Conservation (phyloP, 352 stramenopile genomes). For the Pythium volutum region DNA sequence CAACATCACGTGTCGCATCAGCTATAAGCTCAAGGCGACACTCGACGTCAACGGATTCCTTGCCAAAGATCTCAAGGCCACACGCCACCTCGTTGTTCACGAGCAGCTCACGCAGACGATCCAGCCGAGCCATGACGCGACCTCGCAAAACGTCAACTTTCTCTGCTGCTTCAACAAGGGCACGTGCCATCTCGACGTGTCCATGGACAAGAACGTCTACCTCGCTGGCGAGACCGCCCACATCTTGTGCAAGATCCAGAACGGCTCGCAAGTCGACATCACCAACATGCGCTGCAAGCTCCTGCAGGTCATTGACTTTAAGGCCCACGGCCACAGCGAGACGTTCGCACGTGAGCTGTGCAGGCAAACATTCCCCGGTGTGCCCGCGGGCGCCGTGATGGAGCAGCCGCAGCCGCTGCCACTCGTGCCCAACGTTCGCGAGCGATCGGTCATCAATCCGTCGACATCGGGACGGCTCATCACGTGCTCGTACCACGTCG, state of each 20-base stretch:
- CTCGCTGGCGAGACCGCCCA: slow-evolving; percentile 27
- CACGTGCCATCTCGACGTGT: slow-evolving; percentile 29
- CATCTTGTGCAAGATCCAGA: slow-evolving; percentile 38
- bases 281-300: slow-evolving; percentile 30
- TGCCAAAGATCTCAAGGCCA: slow-evolving; percentile 32
- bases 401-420: slow-evolving; percentile 28
- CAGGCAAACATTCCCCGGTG: slow-evolving; percentile 22
- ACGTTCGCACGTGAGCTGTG: slow-evolving; percentile 19
- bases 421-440: slow-evolving; percentile 14
- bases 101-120: slow-evolving; percentile 26
- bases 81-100: slow-evolving; percentile 29
- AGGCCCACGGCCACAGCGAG: slow-evolving; percentile 9
- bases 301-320: slow-evolving; percentile 27
- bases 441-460: slow-evolving; percentile 25
- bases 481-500: slow-evolving; percentile 32
- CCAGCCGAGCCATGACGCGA: slow-evolving; percentile 27
- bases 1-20: slow-evolving; percentile 26
- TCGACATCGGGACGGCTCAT: slow-evolving; percentile 31
- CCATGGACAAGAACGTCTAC: slow-evolving; percentile 41
- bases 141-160: slow-evolving; percentile 29
- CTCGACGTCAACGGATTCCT: slow-evolving; percentile 33
- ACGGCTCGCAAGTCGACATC: slow-evolving; percentile 33
- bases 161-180: slow-evolving; percentile 42
- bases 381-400: slow-evolving; percentile 9
- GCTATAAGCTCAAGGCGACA: slow-evolving; percentile 37